Percentiles rank a stretch among this genome's conserved stretches.
These are phyloP conservation scores for Xylariales sp. DNA, from an alignment of 2,329 filamentous ascomycete species.

Conservation along the genomic window DNA sequence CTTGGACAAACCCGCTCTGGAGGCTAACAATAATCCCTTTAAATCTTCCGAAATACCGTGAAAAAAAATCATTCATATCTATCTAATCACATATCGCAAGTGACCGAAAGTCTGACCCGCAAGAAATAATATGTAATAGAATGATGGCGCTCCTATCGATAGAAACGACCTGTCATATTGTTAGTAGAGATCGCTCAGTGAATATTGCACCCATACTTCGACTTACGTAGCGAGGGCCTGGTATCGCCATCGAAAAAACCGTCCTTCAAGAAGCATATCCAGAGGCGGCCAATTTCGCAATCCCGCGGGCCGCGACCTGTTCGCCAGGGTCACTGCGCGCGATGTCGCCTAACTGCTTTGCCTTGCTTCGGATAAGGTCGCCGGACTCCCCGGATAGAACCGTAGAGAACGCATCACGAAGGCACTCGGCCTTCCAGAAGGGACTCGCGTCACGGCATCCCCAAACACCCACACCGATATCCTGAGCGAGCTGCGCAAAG, in stretches of 20 bases:
- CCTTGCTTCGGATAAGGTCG: conserved; percentile 26
- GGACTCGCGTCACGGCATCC: conserved; percentile 38
- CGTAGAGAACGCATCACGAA: conserved; percentile 28
- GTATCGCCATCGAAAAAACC: too few relatives aligned
- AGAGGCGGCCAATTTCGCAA: conserved; percentile 38
- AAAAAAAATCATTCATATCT: too few relatives aligned
- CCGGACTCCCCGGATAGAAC: conserved; percentile 19
- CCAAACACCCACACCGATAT: conserved; percentile 38
- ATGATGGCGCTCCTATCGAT: background rate
- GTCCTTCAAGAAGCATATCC: conserved; percentile 2
- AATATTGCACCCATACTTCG: background rate
- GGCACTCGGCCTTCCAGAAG: conserved; percentile 34
- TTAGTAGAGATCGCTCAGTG: too few relatives aligned
- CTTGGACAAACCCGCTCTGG: too few relatives aligned
- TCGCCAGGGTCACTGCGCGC: conserved; percentile 35
- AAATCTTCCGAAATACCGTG: too few relatives aligned
- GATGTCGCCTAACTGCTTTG: conserved; percentile 30
- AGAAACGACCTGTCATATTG: background rate
- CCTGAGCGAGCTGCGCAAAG: conserved; percentile 35
- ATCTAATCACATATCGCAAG: too few relatives aligned
- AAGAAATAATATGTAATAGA: too few relatives aligned
- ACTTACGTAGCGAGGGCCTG: background rate
- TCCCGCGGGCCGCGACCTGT: conserved; percentile 34
- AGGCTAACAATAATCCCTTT: too few relatives aligned
- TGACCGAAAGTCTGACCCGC: too few relatives aligned